Evolutionary conservation across 1,284 basidiomycete genomes (phyloP).

Genomic region (Schizopora paradoxa): DNA sequence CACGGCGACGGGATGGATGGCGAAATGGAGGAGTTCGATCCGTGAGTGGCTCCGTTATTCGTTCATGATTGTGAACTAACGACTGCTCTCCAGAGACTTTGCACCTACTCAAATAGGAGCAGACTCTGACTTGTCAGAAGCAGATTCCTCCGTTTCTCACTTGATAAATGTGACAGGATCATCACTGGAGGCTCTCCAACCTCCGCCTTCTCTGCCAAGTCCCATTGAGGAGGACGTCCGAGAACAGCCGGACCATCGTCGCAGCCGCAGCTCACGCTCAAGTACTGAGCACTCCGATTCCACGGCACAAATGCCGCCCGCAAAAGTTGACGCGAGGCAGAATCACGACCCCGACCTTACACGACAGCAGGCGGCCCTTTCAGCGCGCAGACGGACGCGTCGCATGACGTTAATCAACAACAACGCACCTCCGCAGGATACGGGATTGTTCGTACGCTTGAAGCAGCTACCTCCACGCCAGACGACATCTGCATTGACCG

Average conservation of each 20-base stretch:
- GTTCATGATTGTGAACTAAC: slow-evolving; percentile 1
- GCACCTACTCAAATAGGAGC: slow-evolving; percentile 42
- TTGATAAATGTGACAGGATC: too few relatives aligned
- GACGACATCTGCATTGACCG: slow-evolving; percentile 55
- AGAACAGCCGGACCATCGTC: too few relatives aligned
- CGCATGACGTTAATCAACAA: slow-evolving; percentile 20
- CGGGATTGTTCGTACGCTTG: slow-evolving; percentile 43
- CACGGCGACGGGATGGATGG: slow-evolving; percentile 48
- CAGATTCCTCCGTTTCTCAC: slow-evolving; percentile 34
- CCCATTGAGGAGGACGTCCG: too few relatives aligned
- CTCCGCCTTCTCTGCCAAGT: slow-evolving; percentile 47
- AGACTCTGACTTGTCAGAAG: slow-evolving; percentile 50
- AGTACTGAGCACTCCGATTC: too few relatives aligned
- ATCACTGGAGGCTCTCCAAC: too few relatives aligned
- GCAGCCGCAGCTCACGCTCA: too few relatives aligned
- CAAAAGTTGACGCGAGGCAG: too few relatives aligned
- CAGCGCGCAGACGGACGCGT: slow-evolving; percentile 1
- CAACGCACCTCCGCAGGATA: slow-evolving; percentile 27
- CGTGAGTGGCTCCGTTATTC: slow-evolving; percentile 42
- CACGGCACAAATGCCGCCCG: too few relatives aligned
- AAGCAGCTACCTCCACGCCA: slow-evolving; percentile 37
- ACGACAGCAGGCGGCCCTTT: not conserved
- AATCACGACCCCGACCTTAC: not conserved
- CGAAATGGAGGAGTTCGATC: slow-evolving; percentile 58
- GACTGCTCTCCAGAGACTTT: slow-evolving; percentile 37